Conservation (phyloP, 2,329 filamentous ascomycete species). For the Colletotrichum eleusines region DNA sequence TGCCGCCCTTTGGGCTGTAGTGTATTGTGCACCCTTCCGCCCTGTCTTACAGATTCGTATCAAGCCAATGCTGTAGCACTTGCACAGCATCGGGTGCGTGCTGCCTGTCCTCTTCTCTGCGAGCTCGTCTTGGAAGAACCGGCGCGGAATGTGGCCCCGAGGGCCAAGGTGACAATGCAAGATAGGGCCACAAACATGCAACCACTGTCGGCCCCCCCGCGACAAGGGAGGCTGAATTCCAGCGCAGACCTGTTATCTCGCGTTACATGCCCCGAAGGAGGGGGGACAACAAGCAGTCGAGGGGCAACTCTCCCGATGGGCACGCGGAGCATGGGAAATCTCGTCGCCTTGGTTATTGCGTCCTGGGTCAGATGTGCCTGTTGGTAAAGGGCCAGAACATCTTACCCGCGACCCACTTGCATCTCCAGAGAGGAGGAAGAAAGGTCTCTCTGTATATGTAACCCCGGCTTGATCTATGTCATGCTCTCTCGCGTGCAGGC, state of each 20-base stretch:
- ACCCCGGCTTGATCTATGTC: constrained; percentile 16
- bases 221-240: constrained; percentile 31
- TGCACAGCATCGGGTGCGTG: constrained; percentile 5
- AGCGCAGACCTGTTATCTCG: constrained; percentile 17
- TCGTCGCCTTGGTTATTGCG: not conserved
- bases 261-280: constrained; percentile 24
- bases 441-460: constrained; percentile 22
- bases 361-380: not conserved
- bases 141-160: constrained; percentile 5
- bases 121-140: not conserved
- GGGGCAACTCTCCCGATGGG: not conserved
- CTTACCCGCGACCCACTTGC: not conserved
- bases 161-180: constrained; percentile 2
- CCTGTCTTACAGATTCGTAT: not conserved
- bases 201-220: constrained; percentile 14
- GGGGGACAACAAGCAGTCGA: constrained; percentile 22
- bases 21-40: not conserved
- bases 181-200: constrained; percentile 21
- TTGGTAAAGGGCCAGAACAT: constrained; percentile 16
- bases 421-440: not conserved
- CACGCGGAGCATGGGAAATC: too few species aligned
- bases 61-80: constrained; percentile 12
- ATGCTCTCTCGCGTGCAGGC: constrained; percentile 8
- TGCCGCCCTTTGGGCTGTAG: not conserved
- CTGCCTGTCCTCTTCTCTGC: not conserved